These are phyloP conservation scores for Saccharomyces jurei DNA, from an alignment of 805 yeast genomes.

Conservation along the genomic window DNA sequence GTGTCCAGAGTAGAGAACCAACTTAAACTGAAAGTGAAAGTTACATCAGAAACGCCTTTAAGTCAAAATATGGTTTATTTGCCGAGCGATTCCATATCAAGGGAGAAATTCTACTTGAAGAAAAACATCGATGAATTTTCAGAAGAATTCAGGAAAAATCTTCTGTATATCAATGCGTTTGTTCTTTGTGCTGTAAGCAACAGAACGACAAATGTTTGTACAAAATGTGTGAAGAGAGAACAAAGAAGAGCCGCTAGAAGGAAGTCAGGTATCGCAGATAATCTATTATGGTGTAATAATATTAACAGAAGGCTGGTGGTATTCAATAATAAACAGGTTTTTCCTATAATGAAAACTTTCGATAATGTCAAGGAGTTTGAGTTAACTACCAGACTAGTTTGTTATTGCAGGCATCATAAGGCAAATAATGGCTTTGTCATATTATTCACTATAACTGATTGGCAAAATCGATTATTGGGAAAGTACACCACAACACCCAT, in stretches of 20 bases:
- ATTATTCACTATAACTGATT: conserved; percentile 58
- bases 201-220: conserved; percentile 67
- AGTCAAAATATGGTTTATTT: conserved; percentile 63
- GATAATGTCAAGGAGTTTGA: conserved; percentile 26
- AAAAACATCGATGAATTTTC: conserved; percentile 36
- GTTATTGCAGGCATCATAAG: conserved; percentile 93
- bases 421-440: conserved; percentile 80
- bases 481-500: conserved; percentile 64
- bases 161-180: conserved; percentile 67
- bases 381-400: conserved; percentile 70
- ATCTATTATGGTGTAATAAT: conserved; percentile 67
- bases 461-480: conserved; percentile 56
- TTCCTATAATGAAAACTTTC: conserved; percentile 34
- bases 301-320: conserved; percentile 76
- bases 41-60: conserved; percentile 61
- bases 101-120: conserved; percentile 69
- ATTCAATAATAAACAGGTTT: conserved; percentile 83
- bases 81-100: conserved; percentile 81
- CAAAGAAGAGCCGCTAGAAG: conserved; percentile 89
- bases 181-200: conserved; percentile 54
- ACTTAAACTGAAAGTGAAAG: conserved; percentile 61
- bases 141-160: conserved; percentile 41
- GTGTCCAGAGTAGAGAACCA: conserved; percentile 94
- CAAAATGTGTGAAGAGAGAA: conserved; percentile 86
- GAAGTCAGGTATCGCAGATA: conserved; percentile 70